phyloP scores from a whole-genome alignment of 2,329 filamentous ascomycete species.

The Canariomyces notabilis region DNA sequence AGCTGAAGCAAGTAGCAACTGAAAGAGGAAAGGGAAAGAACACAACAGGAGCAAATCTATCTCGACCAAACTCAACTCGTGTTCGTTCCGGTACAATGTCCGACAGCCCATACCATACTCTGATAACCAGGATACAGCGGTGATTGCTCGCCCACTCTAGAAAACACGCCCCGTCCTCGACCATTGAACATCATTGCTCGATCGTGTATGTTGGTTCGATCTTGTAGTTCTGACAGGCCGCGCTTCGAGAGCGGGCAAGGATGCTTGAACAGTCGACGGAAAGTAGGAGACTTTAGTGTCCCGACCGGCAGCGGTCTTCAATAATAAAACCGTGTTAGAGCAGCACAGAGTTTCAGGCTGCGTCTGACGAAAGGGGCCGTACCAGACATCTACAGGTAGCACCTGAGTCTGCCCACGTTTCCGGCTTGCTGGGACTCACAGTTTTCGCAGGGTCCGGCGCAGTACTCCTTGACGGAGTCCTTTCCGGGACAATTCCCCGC shows the following conservation, averaged over 20 bases:
- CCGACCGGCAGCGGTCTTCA: not conserved
- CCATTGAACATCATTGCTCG: not conserved
- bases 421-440: not conserved
- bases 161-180: not conserved
- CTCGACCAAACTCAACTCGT: too few species aligned
- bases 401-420: not conserved
- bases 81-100: not conserved
- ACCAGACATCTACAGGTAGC: not conserved
- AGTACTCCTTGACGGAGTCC: not conserved
- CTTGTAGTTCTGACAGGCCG: not conserved
- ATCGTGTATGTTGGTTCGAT: not conserved
- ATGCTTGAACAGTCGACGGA: not conserved
- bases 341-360: not conserved
- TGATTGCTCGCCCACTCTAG: not conserved
- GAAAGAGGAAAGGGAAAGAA: not conserved
- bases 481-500: not conserved
- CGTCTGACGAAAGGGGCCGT: not conserved
- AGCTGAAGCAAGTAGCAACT: not conserved
- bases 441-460: conserved; percentile 1
- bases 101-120: not conserved
- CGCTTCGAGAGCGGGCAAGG: not conserved
- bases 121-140: not conserved
- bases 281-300: not conserved
- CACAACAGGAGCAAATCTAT: not conserved
- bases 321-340: not conserved